Conservation (phyloP, 345 rosid genomes). For the Mercurialis annua region DNA sequence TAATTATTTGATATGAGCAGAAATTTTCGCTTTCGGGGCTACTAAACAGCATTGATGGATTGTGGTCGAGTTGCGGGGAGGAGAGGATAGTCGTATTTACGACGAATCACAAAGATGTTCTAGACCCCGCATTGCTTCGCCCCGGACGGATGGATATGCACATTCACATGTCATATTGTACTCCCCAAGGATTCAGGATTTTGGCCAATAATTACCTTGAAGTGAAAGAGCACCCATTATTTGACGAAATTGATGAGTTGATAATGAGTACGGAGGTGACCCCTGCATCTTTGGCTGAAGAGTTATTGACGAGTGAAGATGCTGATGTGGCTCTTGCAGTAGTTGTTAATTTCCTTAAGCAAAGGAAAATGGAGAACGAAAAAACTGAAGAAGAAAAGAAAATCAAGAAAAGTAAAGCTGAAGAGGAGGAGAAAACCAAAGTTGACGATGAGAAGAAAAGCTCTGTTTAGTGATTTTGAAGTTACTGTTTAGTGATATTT, state of each 20-base stretch:
- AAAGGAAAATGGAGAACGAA: not conserved
- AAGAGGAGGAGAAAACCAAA: too few species aligned
- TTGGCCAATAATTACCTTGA: conserved; percentile 40
- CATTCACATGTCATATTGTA: conserved; percentile 40
- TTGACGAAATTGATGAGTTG: conserved; percentile 31
- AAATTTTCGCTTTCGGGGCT: not conserved
- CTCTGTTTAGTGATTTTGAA: too few species aligned
- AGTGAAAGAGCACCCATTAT: conserved; percentile 26
- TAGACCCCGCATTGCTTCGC: conserved; percentile 28
- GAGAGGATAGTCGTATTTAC: conserved; percentile 18
- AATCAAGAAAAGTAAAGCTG: too few species aligned
- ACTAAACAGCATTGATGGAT: not conserved
- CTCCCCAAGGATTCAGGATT: conserved; percentile 35
- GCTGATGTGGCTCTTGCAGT: not conserved
- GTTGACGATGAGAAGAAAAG: too few species aligned
- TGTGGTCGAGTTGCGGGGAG: not conserved
- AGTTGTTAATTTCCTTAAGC: not conserved
- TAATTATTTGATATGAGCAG: too few species aligned
- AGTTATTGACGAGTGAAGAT: not conserved
- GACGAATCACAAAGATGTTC: conserved; percentile 22
- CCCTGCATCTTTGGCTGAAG: conserved; percentile 14
- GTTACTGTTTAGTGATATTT: too few species aligned
- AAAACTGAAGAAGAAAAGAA: not conserved
- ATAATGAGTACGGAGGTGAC: conserved; percentile 34
- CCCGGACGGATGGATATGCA: conserved; percentile 27